Conservation (phyloP, 306 rosid species). For the Fagus sylvatica region DNA sequence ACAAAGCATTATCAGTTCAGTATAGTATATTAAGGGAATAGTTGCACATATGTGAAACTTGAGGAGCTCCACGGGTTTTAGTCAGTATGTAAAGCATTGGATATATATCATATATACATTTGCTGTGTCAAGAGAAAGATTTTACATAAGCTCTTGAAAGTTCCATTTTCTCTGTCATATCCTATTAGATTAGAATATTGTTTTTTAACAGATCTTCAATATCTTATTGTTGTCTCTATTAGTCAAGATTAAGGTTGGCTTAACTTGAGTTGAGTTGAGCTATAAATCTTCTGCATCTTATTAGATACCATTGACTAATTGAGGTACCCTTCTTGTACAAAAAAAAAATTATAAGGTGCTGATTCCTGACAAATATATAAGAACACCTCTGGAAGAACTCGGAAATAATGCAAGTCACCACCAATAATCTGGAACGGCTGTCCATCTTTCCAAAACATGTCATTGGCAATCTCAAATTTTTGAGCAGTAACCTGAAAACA, state of each 20-base stretch:
- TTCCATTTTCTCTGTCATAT: background rate
- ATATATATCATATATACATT: background rate
- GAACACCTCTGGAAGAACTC: slow-evolving; percentile 85
- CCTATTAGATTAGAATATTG: background rate
- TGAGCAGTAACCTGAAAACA: background rate
- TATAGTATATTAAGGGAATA: background rate
- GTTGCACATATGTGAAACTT: background rate
- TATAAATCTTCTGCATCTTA: background rate
- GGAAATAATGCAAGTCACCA: slow-evolving; percentile 90
- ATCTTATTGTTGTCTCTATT: background rate
- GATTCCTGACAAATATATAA: background rate
- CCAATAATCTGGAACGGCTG: slow-evolving; percentile 45
- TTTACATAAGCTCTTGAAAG: background rate
- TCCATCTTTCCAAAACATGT: slow-evolving; percentile 16
- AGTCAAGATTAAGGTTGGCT: background rate
- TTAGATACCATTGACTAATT: background rate
- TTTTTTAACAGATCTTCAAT: background rate
- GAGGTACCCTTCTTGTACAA: background rate
- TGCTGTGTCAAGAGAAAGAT: background rate
- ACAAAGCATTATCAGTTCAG: background rate
- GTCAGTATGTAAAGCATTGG: background rate
- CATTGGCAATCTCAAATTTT: slow-evolving; percentile 2
- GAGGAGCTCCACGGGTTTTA: background rate
- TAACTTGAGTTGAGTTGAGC: background rate
- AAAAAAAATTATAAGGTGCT: background rate